Conservation (phyloP, 352 stramenopile species). For the Aphanomyces invadans region DNA sequence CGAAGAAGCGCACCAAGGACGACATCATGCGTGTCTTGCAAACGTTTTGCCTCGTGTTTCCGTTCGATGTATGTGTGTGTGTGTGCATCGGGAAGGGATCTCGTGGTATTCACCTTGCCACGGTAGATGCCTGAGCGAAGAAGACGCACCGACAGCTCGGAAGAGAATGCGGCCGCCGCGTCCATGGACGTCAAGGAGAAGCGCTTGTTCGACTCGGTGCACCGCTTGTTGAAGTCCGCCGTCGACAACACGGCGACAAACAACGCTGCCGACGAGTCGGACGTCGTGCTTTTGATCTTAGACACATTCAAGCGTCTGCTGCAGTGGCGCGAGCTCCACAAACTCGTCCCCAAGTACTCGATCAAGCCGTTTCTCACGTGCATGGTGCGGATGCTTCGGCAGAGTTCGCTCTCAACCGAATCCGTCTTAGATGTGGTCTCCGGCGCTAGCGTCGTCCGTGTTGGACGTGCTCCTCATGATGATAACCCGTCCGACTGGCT, state of each 20-base stretch:
- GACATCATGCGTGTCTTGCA: conserved; percentile 47
- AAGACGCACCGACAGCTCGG: conserved; percentile 27
- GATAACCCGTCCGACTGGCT: conserved; percentile 41
- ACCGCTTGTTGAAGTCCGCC: conserved; percentile 45
- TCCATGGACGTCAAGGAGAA: conserved; percentile 63
- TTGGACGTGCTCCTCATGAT: conserved; percentile 61
- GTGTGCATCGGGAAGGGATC: no score
- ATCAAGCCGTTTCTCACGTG: conserved; percentile 76
- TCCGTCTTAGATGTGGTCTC: conserved; percentile 37
- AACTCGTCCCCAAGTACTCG: conserved; percentile 68
- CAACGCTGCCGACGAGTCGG: neutral
- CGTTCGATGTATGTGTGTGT: conserved; percentile 44
- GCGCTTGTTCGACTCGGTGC: conserved; percentile 64
- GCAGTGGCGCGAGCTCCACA: conserved; percentile 71
- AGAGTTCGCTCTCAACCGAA: neutral
- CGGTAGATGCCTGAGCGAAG: neutral
- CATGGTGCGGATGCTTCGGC: conserved; percentile 30
- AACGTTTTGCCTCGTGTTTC: conserved; percentile 72
- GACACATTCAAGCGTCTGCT: conserved; percentile 68
- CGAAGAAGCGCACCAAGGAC: conserved; percentile 33
- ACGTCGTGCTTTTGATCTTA: conserved; percentile 32
- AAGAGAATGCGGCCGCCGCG: conserved; percentile 27
- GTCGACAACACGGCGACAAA: conserved; percentile 2
- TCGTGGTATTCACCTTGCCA: no score
- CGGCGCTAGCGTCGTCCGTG: conserved; percentile 42